phyloP scores from a whole-genome alignment of 2,329 filamentous ascomycete genomes.

The Nigrospora oryzae region DNA sequence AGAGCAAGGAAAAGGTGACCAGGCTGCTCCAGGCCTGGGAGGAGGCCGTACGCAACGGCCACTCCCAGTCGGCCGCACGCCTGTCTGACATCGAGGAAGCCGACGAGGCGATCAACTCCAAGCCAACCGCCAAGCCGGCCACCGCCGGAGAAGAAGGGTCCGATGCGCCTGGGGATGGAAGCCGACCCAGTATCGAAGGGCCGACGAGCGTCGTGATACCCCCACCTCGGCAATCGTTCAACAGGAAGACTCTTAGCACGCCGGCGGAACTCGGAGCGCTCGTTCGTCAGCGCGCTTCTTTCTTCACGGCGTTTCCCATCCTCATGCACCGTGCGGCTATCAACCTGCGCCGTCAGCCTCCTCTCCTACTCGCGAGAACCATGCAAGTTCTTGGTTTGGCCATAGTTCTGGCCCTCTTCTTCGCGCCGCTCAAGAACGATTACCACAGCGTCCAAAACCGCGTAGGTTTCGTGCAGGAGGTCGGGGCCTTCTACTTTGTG shows the following conservation, averaged over 20 bases:
- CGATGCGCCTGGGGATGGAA: slow-evolving; percentile 1
- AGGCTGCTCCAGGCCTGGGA: slow-evolving; percentile 53
- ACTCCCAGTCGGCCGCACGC: neutral
- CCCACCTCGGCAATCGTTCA: slow-evolving; percentile 29
- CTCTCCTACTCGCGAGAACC: slow-evolving; percentile 53
- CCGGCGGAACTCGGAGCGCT: slow-evolving; percentile 66
- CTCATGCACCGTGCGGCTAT: slow-evolving; percentile 59
- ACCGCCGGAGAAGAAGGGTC: neutral
- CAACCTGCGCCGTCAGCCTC: slow-evolving; percentile 60
- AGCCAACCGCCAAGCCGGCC: too few species aligned
- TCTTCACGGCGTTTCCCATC: slow-evolving; percentile 56
- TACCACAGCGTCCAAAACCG: slow-evolving; percentile 65
- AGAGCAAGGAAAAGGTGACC: slow-evolving; percentile 54
- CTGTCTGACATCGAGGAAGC: slow-evolving; percentile 20
- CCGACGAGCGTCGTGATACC: slow-evolving; percentile 6
- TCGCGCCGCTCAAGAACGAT: slow-evolving; percentile 60
- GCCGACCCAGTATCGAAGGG: neutral
- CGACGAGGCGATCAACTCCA: slow-evolving; percentile 12
- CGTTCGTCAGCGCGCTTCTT: slow-evolving; percentile 52
- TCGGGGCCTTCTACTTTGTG: slow-evolving; percentile 64
- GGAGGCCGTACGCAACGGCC: slow-evolving; percentile 3
- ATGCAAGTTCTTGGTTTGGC: slow-evolving; percentile 60
- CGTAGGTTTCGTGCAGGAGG: slow-evolving; percentile 65
- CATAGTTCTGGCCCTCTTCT: slow-evolving; percentile 59
- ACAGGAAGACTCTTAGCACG: slow-evolving; percentile 44